These are phyloP conservation scores for Thalassiosira livingstoniorum DNA, from an alignment of 352 stramenopile species.

Conservation along the genomic window DNA sequence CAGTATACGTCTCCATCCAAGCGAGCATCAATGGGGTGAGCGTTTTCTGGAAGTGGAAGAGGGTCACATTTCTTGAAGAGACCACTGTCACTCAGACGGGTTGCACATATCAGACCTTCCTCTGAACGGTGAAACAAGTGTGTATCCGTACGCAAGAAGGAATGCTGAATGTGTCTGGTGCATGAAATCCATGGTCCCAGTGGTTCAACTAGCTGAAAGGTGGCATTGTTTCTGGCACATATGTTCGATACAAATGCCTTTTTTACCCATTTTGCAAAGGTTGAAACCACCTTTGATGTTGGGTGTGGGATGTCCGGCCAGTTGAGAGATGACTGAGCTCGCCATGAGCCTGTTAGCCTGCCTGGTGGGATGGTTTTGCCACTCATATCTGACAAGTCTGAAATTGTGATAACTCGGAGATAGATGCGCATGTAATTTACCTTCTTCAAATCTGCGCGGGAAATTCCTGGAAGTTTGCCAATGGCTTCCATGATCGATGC, in stretches of 20 bases:
- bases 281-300: background rate
- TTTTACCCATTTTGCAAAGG: background rate
- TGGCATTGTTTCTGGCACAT: background rate
- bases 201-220: background rate
- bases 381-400: background rate
- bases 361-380: background rate
- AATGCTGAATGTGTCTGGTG: background rate
- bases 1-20: too few species aligned
- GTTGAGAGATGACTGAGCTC: background rate
- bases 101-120: background rate
- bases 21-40: background rate
- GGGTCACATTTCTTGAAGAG: background rate
- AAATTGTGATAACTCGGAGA: background rate
- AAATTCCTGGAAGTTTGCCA: background rate
- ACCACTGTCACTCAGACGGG: background rate
- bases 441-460: background rate
- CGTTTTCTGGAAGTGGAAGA: background rate
- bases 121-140: background rate
- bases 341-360: background rate
- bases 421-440: too few species aligned
- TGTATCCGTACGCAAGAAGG: background rate
- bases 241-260: background rate
- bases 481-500: constrained; percentile 1
- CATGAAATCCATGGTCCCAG: background rate
- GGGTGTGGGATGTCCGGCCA: background rate